Conservation (phyloP, 2,329 filamentous ascomycete genomes). For the Penicillium sp. region DNA sequence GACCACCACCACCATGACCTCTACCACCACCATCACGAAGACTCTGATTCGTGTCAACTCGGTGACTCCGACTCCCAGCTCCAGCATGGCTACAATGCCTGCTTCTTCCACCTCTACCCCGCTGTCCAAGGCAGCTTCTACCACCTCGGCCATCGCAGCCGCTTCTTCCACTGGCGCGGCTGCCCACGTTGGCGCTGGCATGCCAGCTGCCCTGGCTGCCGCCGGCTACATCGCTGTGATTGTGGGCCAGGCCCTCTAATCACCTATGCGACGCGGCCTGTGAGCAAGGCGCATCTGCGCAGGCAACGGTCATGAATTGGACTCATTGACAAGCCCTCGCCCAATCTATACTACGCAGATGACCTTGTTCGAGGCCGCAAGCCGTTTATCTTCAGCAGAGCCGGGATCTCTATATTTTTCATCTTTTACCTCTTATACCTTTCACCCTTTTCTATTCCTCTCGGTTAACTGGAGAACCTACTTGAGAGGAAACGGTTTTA, state of each 20-base stretch:
- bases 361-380: constrained; percentile 8
- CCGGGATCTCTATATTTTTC: constrained; percentile 19
- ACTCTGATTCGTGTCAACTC: constrained; percentile 48
- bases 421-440: constrained; percentile 19
- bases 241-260: constrained; percentile 38
- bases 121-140: constrained; percentile 11
- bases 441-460: constrained; percentile 16
- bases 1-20: constrained; percentile 28
- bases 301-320: background rate
- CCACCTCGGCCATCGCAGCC: constrained; percentile 15
- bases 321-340: background rate
- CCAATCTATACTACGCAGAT: constrained; percentile 2
- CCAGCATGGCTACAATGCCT: constrained; percentile 16
- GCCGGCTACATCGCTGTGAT: constrained; percentile 42
- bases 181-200: constrained; percentile 20
- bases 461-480: constrained; percentile 25
- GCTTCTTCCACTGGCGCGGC: constrained; percentile 23
- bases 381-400: constrained; percentile 26
- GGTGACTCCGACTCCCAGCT: constrained; percentile 29
- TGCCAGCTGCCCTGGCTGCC: constrained; percentile 33
- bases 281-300: background rate
- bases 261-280: background rate
- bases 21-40: constrained; percentile 44
- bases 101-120: constrained; percentile 25
- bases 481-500: constrained; percentile 25